These are phyloP conservation scores for Telopea speciosissima DNA, from an alignment of 177 flowering plant genomes.

Conservation along the genomic window DNA sequence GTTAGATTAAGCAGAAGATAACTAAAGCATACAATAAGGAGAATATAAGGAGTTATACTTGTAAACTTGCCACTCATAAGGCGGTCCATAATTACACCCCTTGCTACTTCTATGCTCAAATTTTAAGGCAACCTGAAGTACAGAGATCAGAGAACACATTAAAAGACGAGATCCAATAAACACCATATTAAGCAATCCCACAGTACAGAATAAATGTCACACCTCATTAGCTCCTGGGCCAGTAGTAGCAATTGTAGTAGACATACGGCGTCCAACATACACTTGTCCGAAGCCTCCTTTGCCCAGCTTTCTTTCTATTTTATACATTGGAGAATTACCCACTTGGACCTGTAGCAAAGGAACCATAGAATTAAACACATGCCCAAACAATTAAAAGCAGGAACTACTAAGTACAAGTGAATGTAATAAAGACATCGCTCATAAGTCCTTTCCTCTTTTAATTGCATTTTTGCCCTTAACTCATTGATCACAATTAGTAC, in stretches of 20 bases:
- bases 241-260: slow-evolving; percentile 27
- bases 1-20: not conserved
- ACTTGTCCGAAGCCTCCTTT: slow-evolving; percentile 98
- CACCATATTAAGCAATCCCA: not conserved
- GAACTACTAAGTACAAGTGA: not conserved
- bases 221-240: slow-evolving; percentile 81
- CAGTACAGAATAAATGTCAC: not conserved
- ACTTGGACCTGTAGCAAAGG: slow-evolving; percentile 60
- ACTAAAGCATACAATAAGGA: not conserved
- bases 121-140: slow-evolving; percentile 73
- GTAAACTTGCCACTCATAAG: slow-evolving; percentile 96
- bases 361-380: not conserved
- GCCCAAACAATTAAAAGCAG: not conserved
- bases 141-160: not conserved
- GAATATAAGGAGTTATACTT: slow-evolving; percentile 33
- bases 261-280: slow-evolving; percentile 69
- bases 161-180: not conserved
- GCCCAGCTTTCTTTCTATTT: slow-evolving; percentile 68
- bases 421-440: not conserved
- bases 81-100: slow-evolving; percentile 93
- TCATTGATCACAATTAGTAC: too few relatives aligned
- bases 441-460: not conserved
- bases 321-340: slow-evolving; percentile 75
- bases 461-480: not conserved
- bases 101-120: slow-evolving; percentile 91